Base-by-base conservation (phyloP, 306 rosid genomes). In the Urtica urens region DNA sequence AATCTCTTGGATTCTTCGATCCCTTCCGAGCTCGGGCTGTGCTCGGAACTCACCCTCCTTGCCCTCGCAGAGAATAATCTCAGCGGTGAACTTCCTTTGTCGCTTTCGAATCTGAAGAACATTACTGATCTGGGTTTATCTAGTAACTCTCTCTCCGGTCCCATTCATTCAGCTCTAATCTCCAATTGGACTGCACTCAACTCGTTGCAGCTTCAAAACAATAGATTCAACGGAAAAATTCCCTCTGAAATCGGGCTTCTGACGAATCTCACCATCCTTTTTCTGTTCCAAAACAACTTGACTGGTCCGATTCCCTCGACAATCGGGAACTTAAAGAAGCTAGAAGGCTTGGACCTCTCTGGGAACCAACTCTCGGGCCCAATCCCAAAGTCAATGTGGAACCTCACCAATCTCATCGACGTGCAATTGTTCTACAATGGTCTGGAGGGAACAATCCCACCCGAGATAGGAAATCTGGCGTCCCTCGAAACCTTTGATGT, bases 21-120 rank as follows among this genome's bases (percentile, higher is more conserved):
- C 23, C 82, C 95, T 48, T 60, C 51, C 41, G 84, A 78, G 63
- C 80, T 78, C 40, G 78, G 84, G 23, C 51, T 35, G 16, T 80
- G 79, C 56, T 72, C 55, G 23, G 71, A 71, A 23, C 76, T 79
- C 40, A 57, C 70, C 24, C 61, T 20, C 31, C 30, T 73, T 55
- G 43, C 66, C 15, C 49, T 79, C 28, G 78, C 74, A n/a, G 0
- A 0, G 11, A 83, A 83, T 69, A 17, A 34, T 44, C 59, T 74
- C 14, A 53, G 38, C 10, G 78, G 74, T 17, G 53, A 29, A 9
- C 39, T 75, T 45, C 93, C 63, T 48, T 18, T 46, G 21, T 63
- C 69, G 6, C 37, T 63, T 5, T 63, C 69, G 22, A 22, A 38
- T 22, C 6, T 63, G 35, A 20, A 57, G 19, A 64, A 43, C 22